Evolutionary conservation across 306 rosid genomes (phyloP).

Genomic region (Carpinus viminea): DNA sequence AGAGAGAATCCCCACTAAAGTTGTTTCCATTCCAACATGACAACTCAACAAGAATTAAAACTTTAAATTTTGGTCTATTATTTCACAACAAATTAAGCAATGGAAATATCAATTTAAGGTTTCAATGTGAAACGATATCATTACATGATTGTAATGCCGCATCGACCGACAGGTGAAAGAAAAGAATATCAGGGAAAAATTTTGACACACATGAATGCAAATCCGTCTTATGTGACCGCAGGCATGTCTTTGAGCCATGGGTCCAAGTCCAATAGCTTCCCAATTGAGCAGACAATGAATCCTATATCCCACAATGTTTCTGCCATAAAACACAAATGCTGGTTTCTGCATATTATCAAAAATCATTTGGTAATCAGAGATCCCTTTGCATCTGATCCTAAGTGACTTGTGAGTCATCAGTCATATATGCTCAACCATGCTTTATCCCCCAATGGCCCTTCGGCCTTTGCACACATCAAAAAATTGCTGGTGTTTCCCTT

Average conservation of each 20-base stretch:
- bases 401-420: conserved; percentile 57
- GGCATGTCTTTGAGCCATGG: conserved; percentile 62
- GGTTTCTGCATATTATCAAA: conserved; percentile 73
- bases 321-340: conserved; percentile 81
- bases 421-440: conserved; percentile 70
- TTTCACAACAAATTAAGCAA: not conserved
- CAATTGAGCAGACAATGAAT: conserved; percentile 72
- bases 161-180: not conserved
- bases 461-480: conserved; percentile 81
- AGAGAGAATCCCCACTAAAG: not conserved
- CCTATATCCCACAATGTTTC: conserved; percentile 70
- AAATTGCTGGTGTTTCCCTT: conserved; percentile 74
- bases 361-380: conserved; percentile 61
- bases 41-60: not conserved
- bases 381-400: conserved; percentile 69
- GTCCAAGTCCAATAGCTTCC: conserved; percentile 66
- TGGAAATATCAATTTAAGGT: not conserved
- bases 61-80: not conserved
- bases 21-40: not conserved
- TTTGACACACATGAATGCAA: not conserved
- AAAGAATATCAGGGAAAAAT: not conserved
- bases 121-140: not conserved
- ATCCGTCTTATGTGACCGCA: conserved; percentile 35
- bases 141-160: not conserved
- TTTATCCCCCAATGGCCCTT: conserved; percentile 65